Evolutionary conservation across 192 early-diverging fungal species (phyloP).

Genomic region (Coemansia guatemalensis): DNA sequence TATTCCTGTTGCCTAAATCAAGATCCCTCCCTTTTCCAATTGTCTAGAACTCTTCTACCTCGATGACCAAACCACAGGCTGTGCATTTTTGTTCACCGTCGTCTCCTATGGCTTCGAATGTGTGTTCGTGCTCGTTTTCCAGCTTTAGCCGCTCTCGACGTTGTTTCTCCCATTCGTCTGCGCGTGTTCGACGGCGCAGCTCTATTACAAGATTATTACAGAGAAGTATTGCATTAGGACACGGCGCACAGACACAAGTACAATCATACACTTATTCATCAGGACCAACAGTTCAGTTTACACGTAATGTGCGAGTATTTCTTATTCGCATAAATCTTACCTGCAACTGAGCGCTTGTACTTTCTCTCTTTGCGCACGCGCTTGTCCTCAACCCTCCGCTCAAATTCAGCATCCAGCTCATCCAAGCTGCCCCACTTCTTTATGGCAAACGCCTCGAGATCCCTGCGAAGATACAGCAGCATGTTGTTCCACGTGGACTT

Average conservation of each 20-base stretch:
- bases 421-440: slow-evolving; percentile 91
- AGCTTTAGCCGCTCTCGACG: slow-evolving; percentile 51
- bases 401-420: slow-evolving; percentile 85
- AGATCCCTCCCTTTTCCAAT: background rate
- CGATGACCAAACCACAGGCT: slow-evolving; percentile 65
- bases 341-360: slow-evolving; percentile 71
- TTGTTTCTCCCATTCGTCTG: slow-evolving; percentile 63
- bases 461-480: slow-evolving; percentile 85
- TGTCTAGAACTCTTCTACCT: slow-evolving; percentile 67
- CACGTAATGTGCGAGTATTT: too few species aligned
- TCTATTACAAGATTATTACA: slow-evolving; percentile 41
- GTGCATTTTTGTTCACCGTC: slow-evolving; percentile 62
- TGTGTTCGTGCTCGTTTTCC: slow-evolving; percentile 70
- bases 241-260: background rate
- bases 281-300: background rate
- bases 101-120: slow-evolving; percentile 60
- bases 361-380: slow-evolving; percentile 80
- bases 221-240: background rate
- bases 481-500: slow-evolving; percentile 97
- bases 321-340: background rate
- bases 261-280: background rate
- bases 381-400: slow-evolving; percentile 74
- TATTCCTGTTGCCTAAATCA: background rate
- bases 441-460: slow-evolving; percentile 91
- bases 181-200: slow-evolving; percentile 75